A percentile compares a stretch with the other conserved stretches of the same genome.
These are phyloP conservation scores for Kockovaella imperatae DNA, from an alignment of 768 basidiomycete species.

Conservation along the genomic window DNA sequence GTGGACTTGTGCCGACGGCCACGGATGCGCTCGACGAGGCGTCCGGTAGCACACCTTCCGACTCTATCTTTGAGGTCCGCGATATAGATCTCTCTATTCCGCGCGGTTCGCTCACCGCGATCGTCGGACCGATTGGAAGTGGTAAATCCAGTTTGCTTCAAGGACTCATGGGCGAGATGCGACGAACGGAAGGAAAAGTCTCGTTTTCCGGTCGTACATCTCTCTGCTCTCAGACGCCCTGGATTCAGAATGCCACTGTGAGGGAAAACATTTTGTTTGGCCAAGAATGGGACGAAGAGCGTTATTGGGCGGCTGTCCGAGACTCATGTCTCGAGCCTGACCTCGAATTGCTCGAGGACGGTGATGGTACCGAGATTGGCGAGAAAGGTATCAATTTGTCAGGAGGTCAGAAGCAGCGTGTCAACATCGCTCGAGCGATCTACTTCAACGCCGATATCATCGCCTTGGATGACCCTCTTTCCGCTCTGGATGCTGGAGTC, in stretches of 20 bases:
- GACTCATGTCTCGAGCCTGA: conserved; percentile 75
- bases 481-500: conserved; percentile 88
- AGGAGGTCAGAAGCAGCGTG: conserved; percentile 67
- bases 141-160: conserved; percentile 42
- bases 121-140: conserved; percentile 73
- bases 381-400: conserved; percentile 82
- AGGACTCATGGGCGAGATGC: conserved; percentile 59
- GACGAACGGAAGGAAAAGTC: conserved; percentile 58
- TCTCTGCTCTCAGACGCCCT: conserved; percentile 79
- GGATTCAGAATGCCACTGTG: conserved; percentile 78
- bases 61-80: conserved; percentile 55
- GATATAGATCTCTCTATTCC: conserved; percentile 64
- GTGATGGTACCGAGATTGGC: conserved; percentile 77
- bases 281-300: conserved; percentile 66
- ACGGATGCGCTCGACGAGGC: conserved; percentile 9
- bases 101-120: conserved; percentile 67
- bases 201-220: conserved; percentile 66
- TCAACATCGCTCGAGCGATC: conserved; percentile 78
- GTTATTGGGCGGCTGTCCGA: conserved; percentile 70
- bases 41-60: conserved; percentile 1
- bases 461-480: conserved; percentile 72
- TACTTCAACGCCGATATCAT: conserved; percentile 81
- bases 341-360: conserved; percentile 64
- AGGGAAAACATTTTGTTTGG: conserved; percentile 87
- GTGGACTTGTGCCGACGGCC: conserved; percentile 9